Evolutionary conservation across 176 grass and related monocot genomes (phyloP).

Genomic region (Themeda triandra): DNA sequence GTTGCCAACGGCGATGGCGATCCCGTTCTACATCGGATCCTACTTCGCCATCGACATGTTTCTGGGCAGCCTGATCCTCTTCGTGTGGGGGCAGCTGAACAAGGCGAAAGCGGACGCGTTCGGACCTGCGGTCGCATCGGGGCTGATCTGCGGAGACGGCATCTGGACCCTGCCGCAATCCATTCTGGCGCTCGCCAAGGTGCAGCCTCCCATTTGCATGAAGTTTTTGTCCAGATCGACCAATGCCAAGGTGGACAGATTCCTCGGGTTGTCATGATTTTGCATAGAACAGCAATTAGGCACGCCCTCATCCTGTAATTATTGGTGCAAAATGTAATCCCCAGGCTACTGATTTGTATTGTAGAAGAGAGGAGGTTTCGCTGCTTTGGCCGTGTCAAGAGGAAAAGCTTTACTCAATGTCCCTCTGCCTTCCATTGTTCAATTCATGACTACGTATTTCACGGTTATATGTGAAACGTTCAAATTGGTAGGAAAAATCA

Average conservation of each 20-base stretch:
- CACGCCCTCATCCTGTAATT: slow-evolving; percentile 28
- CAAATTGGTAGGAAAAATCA: not conserved
- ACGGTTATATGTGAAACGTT: not conserved
- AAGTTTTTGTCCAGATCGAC: slow-evolving; percentile 54
- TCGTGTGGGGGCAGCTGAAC: slow-evolving; percentile 68
- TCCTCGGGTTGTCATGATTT: slow-evolving; percentile 24
- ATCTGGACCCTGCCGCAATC: slow-evolving; percentile 90
- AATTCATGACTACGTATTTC: not conserved
- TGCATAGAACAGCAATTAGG: not conserved
- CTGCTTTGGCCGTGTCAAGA: not conserved
- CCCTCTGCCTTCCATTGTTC: no score
- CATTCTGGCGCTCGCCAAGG: slow-evolving; percentile 67
- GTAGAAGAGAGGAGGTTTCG: slow-evolving; percentile 25
- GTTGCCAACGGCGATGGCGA: slow-evolving; percentile 65
- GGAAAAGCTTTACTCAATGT: not conserved
- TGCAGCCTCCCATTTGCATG: slow-evolving; percentile 93
- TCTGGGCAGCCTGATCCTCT: slow-evolving; percentile 62
- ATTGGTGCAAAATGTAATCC: slow-evolving; percentile 2
- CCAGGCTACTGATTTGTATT: slow-evolving; percentile 23
- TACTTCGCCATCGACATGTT: slow-evolving; percentile 98
- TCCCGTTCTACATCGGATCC: slow-evolving; percentile 86
- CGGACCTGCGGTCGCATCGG: slow-evolving; percentile 80
- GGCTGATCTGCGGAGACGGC: slow-evolving; percentile 92
- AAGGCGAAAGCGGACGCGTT: slow-evolving; percentile 68
- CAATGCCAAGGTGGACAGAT: slow-evolving; percentile 46